Evolutionary conservation across 2,329 filamentous ascomycete genomes (phyloP), one percentile per base, ranked within the genome.

Genomic region (Cladosporium halotolerans): DNA sequence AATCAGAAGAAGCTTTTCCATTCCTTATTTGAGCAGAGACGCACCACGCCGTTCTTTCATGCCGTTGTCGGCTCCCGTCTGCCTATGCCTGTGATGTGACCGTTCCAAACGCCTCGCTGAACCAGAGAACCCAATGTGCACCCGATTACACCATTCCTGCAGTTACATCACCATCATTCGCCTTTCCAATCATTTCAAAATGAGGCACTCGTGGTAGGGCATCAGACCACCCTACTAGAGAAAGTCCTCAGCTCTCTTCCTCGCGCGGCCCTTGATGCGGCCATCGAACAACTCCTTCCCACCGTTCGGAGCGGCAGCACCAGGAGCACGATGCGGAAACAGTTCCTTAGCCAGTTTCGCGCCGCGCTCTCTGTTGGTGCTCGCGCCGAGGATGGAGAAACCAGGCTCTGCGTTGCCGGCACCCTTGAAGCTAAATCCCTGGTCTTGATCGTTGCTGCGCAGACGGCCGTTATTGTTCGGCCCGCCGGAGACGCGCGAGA

Each of bases 361-460:
- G 14, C 48, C 48, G 2, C 48, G 40, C 10, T 51, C 48, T 11
- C 48, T 43, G 14, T 55, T 55, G 33, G 52, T 46, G 18, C 61
- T 61, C 4, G 67, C 67, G 14, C 68, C 68, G 1, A 63, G 55
- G 39, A 70, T 63, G 13, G 58, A 64, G 55, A 67, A 65, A 9
- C 60, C 64, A 11, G 52, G 41, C 4, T 43, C 43, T 14, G 54
- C 47, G 4, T 38, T 52, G 13, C 63, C 62, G 2, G 63, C 62
- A 13, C 67, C 68, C 47, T 62, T 66, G 57, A 71, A 66, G 42
- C 59, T 65, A 62, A 71, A 70, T 14, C 64, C 66, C 3, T 48
- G 53, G 19, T 60, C 58, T 16, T 36, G 32, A 28, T 45, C 34
- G 10, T 39, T 18, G 7, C 45, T 38, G 33, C 56, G 54, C 9